Conservation (phyloP, 306 rosid genomes). For the Begonia peltatifolia region DNA sequence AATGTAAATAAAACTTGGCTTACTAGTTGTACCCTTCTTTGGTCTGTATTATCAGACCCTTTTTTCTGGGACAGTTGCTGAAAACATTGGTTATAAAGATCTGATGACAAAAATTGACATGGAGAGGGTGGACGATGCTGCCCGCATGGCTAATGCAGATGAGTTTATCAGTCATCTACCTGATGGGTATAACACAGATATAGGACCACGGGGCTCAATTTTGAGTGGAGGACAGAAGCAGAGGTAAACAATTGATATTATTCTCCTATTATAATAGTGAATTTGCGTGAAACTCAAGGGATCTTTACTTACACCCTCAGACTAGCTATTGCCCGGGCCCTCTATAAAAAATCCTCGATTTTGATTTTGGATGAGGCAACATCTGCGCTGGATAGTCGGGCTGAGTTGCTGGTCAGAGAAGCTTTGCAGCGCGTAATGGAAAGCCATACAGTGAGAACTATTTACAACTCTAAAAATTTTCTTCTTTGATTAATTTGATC, state of each 20-base stretch:
- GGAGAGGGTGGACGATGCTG: conserved; percentile 55
- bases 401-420: conserved; percentile 64
- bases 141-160: conserved; percentile 70
- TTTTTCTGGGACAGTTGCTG: conserved; percentile 82
- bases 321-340: conserved; percentile 76
- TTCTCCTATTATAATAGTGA: conserved; percentile 4
- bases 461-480: background rate
- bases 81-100: conserved; percentile 81
- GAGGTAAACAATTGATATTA: conserved; percentile 32
- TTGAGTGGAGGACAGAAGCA: conserved; percentile 95
- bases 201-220: conserved; percentile 82
- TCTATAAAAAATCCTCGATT: conserved; percentile 62
- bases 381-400: conserved; percentile 72
- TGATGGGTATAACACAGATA: conserved; percentile 54
- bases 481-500: conserved; percentile 1
- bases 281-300: no score
- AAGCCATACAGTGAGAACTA: conserved; percentile 55
- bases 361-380: conserved; percentile 87
- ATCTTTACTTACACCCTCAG: conserved; percentile 19
- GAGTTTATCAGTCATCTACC: conserved; percentile 68
- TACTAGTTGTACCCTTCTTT: no score
- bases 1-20: no score
- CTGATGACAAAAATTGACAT: conserved; percentile 51
- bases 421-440: conserved; percentile 66
- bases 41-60: conserved; percentile 33